A percentile compares a stretch with the other conserved stretches of the same genome.
Evolutionary conservation across 2,329 filamentous ascomycete species (phyloP).

Genomic region (Chaetomiaceae sp.): DNA sequence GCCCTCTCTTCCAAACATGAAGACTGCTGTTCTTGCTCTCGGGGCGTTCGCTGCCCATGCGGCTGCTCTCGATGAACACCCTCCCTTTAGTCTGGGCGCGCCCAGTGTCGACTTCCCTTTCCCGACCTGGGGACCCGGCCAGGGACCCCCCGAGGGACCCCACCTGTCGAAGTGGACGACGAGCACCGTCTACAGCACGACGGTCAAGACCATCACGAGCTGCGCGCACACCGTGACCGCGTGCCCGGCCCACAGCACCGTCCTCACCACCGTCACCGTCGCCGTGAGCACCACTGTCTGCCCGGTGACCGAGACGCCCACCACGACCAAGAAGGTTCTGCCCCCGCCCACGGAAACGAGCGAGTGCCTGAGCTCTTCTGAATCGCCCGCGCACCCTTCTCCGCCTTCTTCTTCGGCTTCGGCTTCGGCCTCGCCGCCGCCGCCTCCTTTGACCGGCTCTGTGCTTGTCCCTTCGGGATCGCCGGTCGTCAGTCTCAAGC

Average conservation of each 20-base stretch:
- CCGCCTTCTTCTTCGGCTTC: background rate
- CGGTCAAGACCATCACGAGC: conserved; percentile 36
- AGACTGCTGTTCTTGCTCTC: conserved; percentile 21
- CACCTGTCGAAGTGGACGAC: conserved; percentile 36
- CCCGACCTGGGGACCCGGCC: conserved; percentile 19
- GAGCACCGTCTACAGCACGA: conserved; percentile 38
- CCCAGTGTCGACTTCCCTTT: conserved; percentile 5
- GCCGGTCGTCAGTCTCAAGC: conserved; percentile 15
- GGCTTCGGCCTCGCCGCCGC: conserved; percentile 12
- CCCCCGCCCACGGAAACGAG: conserved; percentile 11
- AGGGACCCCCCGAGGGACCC: too few species aligned
- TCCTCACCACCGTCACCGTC: conserved; percentile 35
- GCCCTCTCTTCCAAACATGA: conserved; percentile 18
- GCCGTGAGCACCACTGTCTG: conserved; percentile 41
- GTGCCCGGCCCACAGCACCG: conserved; percentile 37
- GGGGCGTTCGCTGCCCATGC: conserved; percentile 22
- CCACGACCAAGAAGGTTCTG: conserved; percentile 8
- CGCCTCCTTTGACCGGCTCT: conserved; percentile 11
- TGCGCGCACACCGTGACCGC: conserved; percentile 33
- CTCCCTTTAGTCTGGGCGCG: too few species aligned
- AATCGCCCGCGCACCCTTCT: too few species aligned
- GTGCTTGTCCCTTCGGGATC: conserved; percentile 14
- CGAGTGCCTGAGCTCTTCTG: too few species aligned
- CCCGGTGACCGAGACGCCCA: conserved; percentile 31
- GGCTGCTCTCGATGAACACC: too few species aligned